phyloP scores from a whole-genome alignment of 805 yeast species.

The Starmerella potacharoeniae region DNA sequence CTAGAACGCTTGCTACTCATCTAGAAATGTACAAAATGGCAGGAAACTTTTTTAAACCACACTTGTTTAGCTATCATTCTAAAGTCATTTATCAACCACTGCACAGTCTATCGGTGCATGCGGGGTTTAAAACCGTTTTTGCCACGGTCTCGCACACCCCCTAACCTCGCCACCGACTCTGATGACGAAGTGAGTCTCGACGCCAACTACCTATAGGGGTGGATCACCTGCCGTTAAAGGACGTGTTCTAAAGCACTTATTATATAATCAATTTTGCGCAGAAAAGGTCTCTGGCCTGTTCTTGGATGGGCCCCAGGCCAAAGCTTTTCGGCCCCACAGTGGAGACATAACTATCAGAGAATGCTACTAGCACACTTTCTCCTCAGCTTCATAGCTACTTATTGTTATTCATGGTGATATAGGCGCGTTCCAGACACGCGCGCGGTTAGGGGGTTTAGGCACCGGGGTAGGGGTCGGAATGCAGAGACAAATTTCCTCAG shows the following conservation, averaged over 20 bases:
- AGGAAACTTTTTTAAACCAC: too few relatives aligned
- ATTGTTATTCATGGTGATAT: neutral
- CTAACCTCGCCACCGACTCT: neutral
- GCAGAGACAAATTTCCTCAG: neutral
- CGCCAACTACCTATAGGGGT: slow-evolving; percentile 5
- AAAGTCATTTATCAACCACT: too few relatives aligned
- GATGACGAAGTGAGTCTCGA: neutral
- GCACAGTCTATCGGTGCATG: too few relatives aligned
- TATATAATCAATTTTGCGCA: neutral
- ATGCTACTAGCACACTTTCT: too few relatives aligned
- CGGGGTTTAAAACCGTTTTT: neutral
- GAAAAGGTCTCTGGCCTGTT: too few relatives aligned
- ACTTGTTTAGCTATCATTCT: too few relatives aligned
- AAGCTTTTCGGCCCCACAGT: too few relatives aligned
- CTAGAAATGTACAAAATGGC: too few relatives aligned
- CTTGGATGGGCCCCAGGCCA: too few relatives aligned
- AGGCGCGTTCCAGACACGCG: neutral
- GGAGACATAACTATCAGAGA: too few relatives aligned
- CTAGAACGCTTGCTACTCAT: too few relatives aligned
- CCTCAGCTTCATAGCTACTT: neutral
- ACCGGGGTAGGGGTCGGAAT: neutral
- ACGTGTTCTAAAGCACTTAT: neutral
- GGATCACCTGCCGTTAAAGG: slow-evolving; percentile 7
- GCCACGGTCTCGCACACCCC: neutral
- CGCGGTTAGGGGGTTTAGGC: too few relatives aligned